These are phyloP conservation scores for Staphylotrichum tortipilum DNA, from an alignment of 495 filamentous ascomycete genomes.

Conservation along the genomic window DNA sequence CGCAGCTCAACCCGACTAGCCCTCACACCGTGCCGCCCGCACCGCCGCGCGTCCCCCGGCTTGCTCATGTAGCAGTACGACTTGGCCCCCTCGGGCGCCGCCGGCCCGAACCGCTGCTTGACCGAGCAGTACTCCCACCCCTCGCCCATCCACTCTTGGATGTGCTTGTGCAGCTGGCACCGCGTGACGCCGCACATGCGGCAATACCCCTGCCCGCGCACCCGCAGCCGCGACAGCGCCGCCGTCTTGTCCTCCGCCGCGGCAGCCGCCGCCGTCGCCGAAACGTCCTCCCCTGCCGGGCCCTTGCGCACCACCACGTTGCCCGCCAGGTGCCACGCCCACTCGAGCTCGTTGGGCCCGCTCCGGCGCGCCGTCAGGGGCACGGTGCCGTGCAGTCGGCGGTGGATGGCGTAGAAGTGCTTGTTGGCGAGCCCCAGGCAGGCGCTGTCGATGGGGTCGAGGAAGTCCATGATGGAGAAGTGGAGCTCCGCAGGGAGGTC, in stretches of 20 bases:
- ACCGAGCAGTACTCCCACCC: slow-evolving; percentile 43
- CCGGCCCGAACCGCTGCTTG: slow-evolving; percentile 40
- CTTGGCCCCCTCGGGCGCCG: slow-evolving; percentile 28
- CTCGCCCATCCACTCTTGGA: slow-evolving; percentile 44
- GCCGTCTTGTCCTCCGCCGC: slow-evolving; percentile 21
- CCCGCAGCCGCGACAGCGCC: slow-evolving; percentile 31
- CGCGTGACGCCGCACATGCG: slow-evolving; percentile 44
- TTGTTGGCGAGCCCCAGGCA: slow-evolving; percentile 45
- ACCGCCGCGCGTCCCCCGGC: slow-evolving; percentile 38
- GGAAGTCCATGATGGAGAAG: slow-evolving; percentile 43
- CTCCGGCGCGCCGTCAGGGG: slow-evolving; percentile 38
- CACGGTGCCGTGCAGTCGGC: slow-evolving; percentile 41
- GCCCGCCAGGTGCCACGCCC: slow-evolving; percentile 44
- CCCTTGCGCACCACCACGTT: slow-evolving; percentile 20
- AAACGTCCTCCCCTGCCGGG: not conserved
- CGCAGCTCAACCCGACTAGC: slow-evolving; percentile 20
- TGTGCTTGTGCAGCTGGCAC: slow-evolving; percentile 47
- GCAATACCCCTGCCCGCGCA: slow-evolving; percentile 41
- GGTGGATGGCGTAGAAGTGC: slow-evolving; percentile 45
- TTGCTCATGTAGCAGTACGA: slow-evolving; percentile 41
- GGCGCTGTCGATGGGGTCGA: slow-evolving; percentile 48
- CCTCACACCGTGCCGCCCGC: slow-evolving; percentile 35
- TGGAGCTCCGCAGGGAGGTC: slow-evolving; percentile 53
- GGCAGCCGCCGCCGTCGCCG: not conserved
- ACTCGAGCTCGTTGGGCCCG: slow-evolving; percentile 48